A percentile compares a stretch with the other conserved stretches of the same genome.
Conservation (phyloP, 2,329 filamentous ascomycete genomes). For the Beauveria sp. region DNA sequence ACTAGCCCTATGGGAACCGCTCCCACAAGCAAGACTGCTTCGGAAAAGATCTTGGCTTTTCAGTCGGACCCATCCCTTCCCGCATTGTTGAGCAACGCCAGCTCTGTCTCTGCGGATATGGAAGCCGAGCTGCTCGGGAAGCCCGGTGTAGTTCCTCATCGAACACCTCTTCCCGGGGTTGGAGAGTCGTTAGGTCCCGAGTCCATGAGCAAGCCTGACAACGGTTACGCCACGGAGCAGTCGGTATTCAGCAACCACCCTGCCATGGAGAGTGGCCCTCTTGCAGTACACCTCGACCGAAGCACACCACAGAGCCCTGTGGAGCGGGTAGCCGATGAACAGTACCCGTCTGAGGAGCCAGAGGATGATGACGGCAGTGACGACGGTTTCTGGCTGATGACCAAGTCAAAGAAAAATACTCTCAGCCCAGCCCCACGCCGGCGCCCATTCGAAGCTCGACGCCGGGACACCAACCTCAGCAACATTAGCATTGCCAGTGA, state of each 20-base stretch:
- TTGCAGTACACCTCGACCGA: conserved; percentile 23
- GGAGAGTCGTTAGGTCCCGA: conserved; percentile 49
- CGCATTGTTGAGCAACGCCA: conserved; percentile 54
- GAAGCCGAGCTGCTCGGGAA: conserved; percentile 52
- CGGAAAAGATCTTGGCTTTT: conserved; percentile 44
- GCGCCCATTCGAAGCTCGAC: conserved; percentile 30
- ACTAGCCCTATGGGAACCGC: conserved; percentile 40
- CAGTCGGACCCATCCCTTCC: conserved; percentile 58
- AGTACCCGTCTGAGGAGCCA: conserved; percentile 26
- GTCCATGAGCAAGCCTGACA: conserved; percentile 39
- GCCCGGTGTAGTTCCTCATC: conserved; percentile 36
- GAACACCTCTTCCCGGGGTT: conserved; percentile 40
- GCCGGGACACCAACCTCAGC: conserved; percentile 53
- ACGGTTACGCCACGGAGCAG: conserved; percentile 39
- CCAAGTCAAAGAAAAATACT: conserved; percentile 41
- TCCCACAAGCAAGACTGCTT: conserved; percentile 31
- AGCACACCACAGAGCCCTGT: conserved; percentile 11
- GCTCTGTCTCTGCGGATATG: conserved; percentile 55
- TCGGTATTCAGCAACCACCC: conserved; percentile 26
- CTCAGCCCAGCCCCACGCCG: conserved; percentile 16
- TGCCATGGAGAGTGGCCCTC: conserved; percentile 25
- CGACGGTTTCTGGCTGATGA: conserved; percentile 47
- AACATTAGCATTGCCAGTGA: conserved; percentile 55
- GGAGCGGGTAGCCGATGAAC: background rate
- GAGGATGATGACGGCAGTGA: conserved; percentile 45